Evolutionary conservation across 768 basidiomycete genomes (phyloP).

Genomic region (Lyophyllum shimeji): DNA sequence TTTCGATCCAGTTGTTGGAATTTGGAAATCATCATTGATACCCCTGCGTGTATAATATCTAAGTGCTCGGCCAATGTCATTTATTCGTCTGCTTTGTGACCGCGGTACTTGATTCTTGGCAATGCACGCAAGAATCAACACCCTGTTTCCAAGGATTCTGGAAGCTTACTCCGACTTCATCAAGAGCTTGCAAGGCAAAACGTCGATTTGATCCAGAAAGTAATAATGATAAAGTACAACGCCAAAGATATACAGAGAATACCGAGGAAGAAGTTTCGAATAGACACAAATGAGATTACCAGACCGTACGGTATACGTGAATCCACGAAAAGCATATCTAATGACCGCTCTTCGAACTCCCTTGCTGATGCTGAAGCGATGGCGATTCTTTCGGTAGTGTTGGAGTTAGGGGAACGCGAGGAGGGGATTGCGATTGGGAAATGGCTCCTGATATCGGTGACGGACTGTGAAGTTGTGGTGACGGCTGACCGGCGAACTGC

Average conservation of each 20-base stretch:
- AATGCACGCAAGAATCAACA: too few relatives aligned
- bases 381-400: constrained; percentile 56
- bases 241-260: neutral
- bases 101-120: too few relatives aligned
- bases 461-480: constrained; percentile 50
- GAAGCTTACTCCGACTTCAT: too few relatives aligned
- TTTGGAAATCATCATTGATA: constrained; percentile 1
- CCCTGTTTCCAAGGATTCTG: too few relatives aligned
- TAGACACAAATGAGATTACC: neutral
- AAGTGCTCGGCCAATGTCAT: neutral
- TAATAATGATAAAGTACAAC: constrained; percentile 7
- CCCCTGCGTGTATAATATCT: neutral
- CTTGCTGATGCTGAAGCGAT: constrained; percentile 55
- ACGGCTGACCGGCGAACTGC: constrained; percentile 43
- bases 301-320: neutral
- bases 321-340: constrained; percentile 22
- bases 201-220: neutral
- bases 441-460: constrained; percentile 43
- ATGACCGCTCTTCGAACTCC: constrained; percentile 53
- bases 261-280: neutral
- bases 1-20: neutral
- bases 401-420: constrained; percentile 48
- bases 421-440: constrained; percentile 41
- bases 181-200: neutral
- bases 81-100: too few relatives aligned